Evolutionary conservation across 139 green algal genomes (phyloP).

Genomic region (Micromonas pusilla): DNA sequence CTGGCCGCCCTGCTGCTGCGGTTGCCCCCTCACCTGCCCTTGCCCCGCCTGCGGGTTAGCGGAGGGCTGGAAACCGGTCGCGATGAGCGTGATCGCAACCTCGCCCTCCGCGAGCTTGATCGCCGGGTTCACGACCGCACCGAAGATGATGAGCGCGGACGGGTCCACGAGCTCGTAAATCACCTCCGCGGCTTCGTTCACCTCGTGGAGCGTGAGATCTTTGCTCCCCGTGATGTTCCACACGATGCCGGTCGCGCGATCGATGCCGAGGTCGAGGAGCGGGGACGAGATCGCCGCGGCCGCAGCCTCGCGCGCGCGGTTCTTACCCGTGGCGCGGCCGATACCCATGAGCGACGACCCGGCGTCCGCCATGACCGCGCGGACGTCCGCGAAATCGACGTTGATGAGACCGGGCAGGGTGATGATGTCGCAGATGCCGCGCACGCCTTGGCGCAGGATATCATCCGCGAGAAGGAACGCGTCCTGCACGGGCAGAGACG

Average conservation of each 20-base stretch:
- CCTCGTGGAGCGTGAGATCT: conserved; percentile 82
- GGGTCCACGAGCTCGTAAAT: conserved; percentile 85
- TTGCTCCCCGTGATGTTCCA: conserved; percentile 92
- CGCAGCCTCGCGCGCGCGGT: conserved; percentile 37
- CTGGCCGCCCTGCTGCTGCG: background rate
- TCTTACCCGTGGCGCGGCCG: conserved; percentile 57
- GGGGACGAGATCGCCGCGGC: conserved; percentile 67
- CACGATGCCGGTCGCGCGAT: conserved; percentile 89
- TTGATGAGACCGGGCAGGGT: conserved; percentile 90
- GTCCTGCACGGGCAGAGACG: conserved; percentile 68
- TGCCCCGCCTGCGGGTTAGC: background rate
- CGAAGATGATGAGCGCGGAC: conserved; percentile 69
- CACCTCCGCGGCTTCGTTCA: conserved; percentile 85
- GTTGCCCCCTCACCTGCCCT: background rate
- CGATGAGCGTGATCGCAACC: conserved; percentile 85
- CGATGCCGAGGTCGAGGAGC: conserved; percentile 84
- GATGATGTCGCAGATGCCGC: conserved; percentile 94
- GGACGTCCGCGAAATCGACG: conserved; percentile 96
- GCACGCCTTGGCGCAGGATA: conserved; percentile 79
- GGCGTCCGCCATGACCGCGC: conserved; percentile 76
- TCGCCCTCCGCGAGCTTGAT: conserved; percentile 41
- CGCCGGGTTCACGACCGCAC: conserved; percentile 64
- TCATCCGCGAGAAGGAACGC: conserved; percentile 88
- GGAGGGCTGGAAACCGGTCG: conserved; percentile 72
- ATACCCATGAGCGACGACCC: conserved; percentile 83